phyloP scores from a whole-genome alignment of 441 rosid species.

The Mallotus japonicus region DNA sequence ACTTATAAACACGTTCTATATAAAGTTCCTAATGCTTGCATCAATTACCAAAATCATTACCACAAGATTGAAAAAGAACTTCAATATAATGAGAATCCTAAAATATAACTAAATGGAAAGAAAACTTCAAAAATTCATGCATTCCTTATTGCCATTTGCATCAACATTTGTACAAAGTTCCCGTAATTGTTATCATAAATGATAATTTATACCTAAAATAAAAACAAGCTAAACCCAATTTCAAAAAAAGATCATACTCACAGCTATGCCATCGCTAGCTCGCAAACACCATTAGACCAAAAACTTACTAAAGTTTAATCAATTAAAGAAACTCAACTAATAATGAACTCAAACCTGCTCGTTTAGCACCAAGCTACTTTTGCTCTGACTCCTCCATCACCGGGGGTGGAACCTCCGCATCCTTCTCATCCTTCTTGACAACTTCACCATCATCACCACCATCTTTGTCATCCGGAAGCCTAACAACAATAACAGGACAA shows the following conservation, averaged over 20 bases:
- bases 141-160: background rate
- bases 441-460: conserved; percentile 31
- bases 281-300: background rate
- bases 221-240: background rate
- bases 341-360: conserved; percentile 33
- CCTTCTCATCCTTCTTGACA: conserved; percentile 20
- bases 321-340: background rate
- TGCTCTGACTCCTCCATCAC: conserved; percentile 50
- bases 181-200: background rate
- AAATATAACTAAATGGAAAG: background rate
- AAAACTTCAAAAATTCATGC: background rate
- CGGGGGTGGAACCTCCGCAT: conserved; percentile 32
- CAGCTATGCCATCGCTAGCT: background rate
- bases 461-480: conserved; percentile 49
- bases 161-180: background rate
- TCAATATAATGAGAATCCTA: background rate
- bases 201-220: background rate
- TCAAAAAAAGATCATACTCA: background rate
- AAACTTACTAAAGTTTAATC: background rate
- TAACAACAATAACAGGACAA: conserved; percentile 66
- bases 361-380: conserved; percentile 41
- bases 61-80: background rate
- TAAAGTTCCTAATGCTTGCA: too few relatives aligned
- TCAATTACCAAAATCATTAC: background rate
- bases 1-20: too few relatives aligned